Evolutionary conservation across 495 filamentous ascomycete genomes (phyloP).

Genomic region (Aspergillus panamensis): DNA sequence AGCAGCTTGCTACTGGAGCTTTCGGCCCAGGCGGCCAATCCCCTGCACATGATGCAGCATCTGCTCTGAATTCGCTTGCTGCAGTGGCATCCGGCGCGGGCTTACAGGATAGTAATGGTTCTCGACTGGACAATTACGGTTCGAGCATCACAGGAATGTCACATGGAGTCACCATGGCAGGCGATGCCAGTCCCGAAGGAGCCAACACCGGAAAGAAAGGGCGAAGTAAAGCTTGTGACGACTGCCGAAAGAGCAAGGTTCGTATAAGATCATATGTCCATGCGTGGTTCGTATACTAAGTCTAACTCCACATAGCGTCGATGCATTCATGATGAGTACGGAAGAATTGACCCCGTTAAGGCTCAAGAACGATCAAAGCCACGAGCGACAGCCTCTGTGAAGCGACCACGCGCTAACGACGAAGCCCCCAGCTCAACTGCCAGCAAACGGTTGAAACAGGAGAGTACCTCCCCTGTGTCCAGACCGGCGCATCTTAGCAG

Average conservation of each 20-base stretch:
- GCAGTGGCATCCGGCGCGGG: conserved; percentile 42
- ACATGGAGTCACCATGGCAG: conserved; percentile 27
- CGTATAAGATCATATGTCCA: conserved; percentile 11
- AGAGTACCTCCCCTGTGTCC: conserved; percentile 35
- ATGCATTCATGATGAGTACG: conserved; percentile 65
- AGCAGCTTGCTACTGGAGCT: conserved; percentile 29
- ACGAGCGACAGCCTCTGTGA: conserved; percentile 47
- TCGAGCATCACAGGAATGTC: conserved; percentile 30
- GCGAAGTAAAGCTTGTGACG: conserved; percentile 61
- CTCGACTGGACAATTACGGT: conserved; percentile 31
- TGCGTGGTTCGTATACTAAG: conserved; percentile 8
- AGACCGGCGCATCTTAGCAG: conserved; percentile 24
- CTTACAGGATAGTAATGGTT: conserved; percentile 27
- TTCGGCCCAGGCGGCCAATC: conserved; percentile 35
- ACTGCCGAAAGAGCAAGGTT: conserved; percentile 68
- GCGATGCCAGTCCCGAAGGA: conserved; percentile 38
- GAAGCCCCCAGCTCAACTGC: conserved; percentile 26
- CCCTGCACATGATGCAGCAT: conserved; percentile 44
- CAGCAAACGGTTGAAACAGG: conserved; percentile 41
- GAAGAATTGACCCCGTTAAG: conserved; percentile 61
- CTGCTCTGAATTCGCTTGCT: conserved; percentile 44
- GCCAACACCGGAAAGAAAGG: conserved; percentile 45
- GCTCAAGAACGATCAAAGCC: conserved; percentile 57
- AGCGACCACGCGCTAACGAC: conserved; percentile 46
- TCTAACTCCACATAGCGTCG: conserved; percentile 50